phyloP scores from a whole-genome alignment of 805 yeast species.

The Schwanniomyces pseudopolymorphus region DNA sequence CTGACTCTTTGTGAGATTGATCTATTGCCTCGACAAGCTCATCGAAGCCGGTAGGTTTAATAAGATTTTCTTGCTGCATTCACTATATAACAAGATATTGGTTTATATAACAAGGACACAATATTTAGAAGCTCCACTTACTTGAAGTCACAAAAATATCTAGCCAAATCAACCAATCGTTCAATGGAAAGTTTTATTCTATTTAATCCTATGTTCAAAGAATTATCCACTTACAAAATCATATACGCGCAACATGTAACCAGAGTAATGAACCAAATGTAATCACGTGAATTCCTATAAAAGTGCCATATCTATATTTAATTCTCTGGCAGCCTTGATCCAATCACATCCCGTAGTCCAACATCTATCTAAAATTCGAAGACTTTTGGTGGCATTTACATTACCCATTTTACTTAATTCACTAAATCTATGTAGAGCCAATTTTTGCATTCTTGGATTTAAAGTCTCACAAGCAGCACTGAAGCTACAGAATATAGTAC shows the following conservation, averaged over 20 bases:
- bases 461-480: slow-evolving; percentile 59
- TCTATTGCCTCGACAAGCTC: slow-evolving; percentile 22
- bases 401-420: slow-evolving; percentile 44
- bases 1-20: slow-evolving; percentile 24
- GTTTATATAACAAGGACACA: not conserved
- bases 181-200: not conserved
- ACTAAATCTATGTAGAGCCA: slow-evolving; percentile 39
- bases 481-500: slow-evolving; percentile 55
- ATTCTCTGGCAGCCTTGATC: slow-evolving; percentile 44
- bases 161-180: not conserved
- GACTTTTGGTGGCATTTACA: slow-evolving; percentile 43
- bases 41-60: slow-evolving; percentile 20
- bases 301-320: slow-evolving; percentile 46
- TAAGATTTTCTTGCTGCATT: not conserved
- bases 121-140: not conserved
- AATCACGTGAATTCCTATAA: slow-evolving; percentile 20
- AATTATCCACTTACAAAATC: not conserved
- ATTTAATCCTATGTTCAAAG: too few species aligned
- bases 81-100: not conserved
- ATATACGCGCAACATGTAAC: not conserved
- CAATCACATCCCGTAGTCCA: slow-evolving; percentile 57
- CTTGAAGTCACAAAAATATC: not conserved
- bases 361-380: slow-evolving; percentile 48
- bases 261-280: not conserved
- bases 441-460: slow-evolving; percentile 32